These are phyloP conservation scores for Abortiporus biennis DNA, from an alignment of 1,284 basidiomycete species.

Conservation along the genomic window DNA sequence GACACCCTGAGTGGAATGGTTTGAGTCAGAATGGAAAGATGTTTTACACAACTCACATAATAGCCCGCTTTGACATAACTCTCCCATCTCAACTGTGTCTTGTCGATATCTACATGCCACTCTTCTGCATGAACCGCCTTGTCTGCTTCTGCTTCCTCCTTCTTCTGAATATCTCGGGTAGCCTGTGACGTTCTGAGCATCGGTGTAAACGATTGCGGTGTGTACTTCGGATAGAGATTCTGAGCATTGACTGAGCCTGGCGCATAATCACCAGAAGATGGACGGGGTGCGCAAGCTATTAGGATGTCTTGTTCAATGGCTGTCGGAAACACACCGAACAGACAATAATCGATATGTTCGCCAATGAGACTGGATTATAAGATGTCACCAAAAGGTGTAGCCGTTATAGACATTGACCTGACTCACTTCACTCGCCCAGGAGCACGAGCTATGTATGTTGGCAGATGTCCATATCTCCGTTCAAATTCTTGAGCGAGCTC, in stretches of 20 bases:
- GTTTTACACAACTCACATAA: conserved; percentile 42
- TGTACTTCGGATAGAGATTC: conserved; percentile 62
- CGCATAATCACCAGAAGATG: conserved; percentile 14
- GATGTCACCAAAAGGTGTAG: conserved; percentile 6
- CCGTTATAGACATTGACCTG: conserved; percentile 26
- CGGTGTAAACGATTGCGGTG: conserved; percentile 51
- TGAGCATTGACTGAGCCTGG: conserved; percentile 48
- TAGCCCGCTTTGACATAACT: conserved; percentile 84
- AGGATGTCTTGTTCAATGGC: conserved; percentile 85
- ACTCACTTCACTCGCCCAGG: conserved; percentile 79
- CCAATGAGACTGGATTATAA: conserved; percentile 35
- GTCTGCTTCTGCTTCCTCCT: conserved; percentile 23
- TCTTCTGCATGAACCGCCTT: conserved; percentile 38
- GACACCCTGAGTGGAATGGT: conserved; percentile 49
- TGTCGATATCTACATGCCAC: conserved; percentile 74
- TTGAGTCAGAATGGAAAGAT: conserved; percentile 4
- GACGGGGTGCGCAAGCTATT: conserved; percentile 66
- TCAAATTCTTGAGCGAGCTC: conserved; percentile 59
- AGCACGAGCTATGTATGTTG: conserved; percentile 70
- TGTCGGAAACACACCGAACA: conserved; percentile 77
- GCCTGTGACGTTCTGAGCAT: conserved; percentile 16
- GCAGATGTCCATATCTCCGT: conserved; percentile 57
- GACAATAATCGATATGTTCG: conserved; percentile 85
- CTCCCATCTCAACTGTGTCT: conserved; percentile 71
- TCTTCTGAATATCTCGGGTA: conserved; percentile 1